Percentiles rank a stretch among this genome's conserved stretches.
phyloP scores from a whole-genome alignment of 2,329 filamentous ascomycete genomes.

The Metarhizium brunneum region DNA sequence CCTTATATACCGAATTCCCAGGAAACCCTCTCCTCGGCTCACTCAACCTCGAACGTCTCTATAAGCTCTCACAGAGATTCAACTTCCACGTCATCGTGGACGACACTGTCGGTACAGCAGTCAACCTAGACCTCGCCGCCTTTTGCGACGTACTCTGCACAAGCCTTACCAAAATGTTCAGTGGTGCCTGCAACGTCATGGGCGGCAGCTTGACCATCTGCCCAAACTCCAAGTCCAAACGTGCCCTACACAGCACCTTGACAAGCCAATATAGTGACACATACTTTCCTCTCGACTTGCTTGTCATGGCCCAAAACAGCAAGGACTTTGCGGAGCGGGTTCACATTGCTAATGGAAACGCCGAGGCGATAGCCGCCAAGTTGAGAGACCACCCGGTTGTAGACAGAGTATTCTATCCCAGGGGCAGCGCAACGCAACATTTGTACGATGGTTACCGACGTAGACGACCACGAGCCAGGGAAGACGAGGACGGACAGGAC shows the following conservation, averaged over 20 bases:
- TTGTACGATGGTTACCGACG: constrained; percentile 13
- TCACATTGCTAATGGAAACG: constrained; percentile 14
- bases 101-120: constrained; percentile 35
- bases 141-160: constrained; percentile 40
- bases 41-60: constrained; percentile 18
- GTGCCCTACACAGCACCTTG: constrained; percentile 16
- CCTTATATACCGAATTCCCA: constrained; percentile 36
- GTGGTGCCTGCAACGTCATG: constrained; percentile 44
- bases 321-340: constrained; percentile 25
- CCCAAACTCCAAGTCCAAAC: constrained; percentile 27
- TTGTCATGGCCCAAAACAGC: constrained; percentile 30
- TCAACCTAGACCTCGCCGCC: constrained; percentile 35
- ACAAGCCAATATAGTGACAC: constrained; percentile 12
- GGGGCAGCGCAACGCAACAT: constrained; percentile 25
- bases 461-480: background rate
- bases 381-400: constrained; percentile 14
- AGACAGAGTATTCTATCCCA: constrained; percentile 30
- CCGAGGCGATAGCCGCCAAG: constrained; percentile 17
- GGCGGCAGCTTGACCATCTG: constrained; percentile 36
- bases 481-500: constrained; percentile 17
- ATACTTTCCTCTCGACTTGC: constrained; percentile 15
- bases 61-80: constrained; percentile 23
- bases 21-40: constrained; percentile 22
- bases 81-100: constrained; percentile 32
- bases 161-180: constrained; percentile 46